Evolutionary conservation across 345 rosid species (phyloP), one percentile per base, ranked within the genome.

Genomic region (Citrus reticulata): DNA sequence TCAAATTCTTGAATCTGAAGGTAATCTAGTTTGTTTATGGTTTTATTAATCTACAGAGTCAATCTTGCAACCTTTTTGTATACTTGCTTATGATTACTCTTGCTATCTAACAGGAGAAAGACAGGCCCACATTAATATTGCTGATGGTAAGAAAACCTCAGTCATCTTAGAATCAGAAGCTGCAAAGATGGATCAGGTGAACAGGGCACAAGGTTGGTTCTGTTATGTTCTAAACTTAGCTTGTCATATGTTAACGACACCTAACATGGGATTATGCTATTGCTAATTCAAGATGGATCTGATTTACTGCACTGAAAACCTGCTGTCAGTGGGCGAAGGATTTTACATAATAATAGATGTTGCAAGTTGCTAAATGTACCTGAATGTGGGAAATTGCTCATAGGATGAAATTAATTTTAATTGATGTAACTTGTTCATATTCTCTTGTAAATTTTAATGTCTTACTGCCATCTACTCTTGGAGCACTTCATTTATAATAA

Each of bases 1-100:
- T 78, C 97, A 90, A 85, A 86, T 97, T 83, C 94, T 94, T 59
- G 95, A 97, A 74, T 93, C 99, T 74, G 98, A 94, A 92, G 91
- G 89, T 87, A 70, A 49, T 72, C 72, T 34, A 20, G 7, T 20
- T 51, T 51, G 20, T 51, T 17, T 30, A 6, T 20, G 9, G 10
- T 71, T 51, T 46, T 66, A 42, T 72, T 74, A 20, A 64, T 30
- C 0, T 69, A 9, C 69, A 20, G 65, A 72, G 27, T 74, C 71
- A 79, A 6, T 63, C 4, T 16, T 59, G 34, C 37, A 29, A n/a
- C 17, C 32, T 68, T 46, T 75, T 5, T 77, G 32, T 30, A 11
- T 39, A 22, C 9, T 17, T 77, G 70, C 76, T 57, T 66, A 32
- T 70, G 68, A 51, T 25, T 59, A 62, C 9, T 0, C 20, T 40